Conservation (phyloP, 257 asterid genomes). For the Mentha longifolia region DNA sequence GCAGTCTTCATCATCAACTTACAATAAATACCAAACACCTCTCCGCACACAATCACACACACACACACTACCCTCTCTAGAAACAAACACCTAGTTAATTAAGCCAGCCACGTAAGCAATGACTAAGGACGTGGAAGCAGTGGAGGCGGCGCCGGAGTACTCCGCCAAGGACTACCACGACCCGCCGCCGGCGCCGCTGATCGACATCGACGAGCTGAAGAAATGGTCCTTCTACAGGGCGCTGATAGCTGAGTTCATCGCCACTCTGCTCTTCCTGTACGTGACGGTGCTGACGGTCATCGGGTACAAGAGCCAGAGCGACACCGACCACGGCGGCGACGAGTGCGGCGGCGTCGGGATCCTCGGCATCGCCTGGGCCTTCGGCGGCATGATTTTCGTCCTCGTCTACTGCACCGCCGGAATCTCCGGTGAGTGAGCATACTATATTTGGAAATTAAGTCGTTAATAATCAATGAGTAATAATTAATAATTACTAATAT, state of each 20-base stretch:
- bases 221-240: slow-evolving; percentile 88
- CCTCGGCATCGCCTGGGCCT: slow-evolving; percentile 89
- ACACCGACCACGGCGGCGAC: slow-evolving; percentile 28
- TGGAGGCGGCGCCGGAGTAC: slow-evolving; percentile 35
- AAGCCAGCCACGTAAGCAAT: neutral
- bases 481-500: too few relatives aligned
- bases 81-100: neutral
- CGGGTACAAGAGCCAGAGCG: slow-evolving; percentile 61
- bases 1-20: slow-evolving; percentile 18
- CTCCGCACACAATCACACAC: slow-evolving; percentile 16
- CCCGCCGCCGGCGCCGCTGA: slow-evolving; percentile 82
- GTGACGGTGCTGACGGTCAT: slow-evolving; percentile 74
- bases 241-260: slow-evolving; percentile 74
- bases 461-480: too few relatives aligned
- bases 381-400: slow-evolving; percentile 86
- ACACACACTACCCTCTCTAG: neutral
- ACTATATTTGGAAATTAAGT: too few relatives aligned
- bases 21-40: slow-evolving; percentile 42
- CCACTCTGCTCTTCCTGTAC: slow-evolving; percentile 80
- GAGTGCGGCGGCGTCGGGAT: slow-evolving; percentile 82
- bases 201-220: slow-evolving; percentile 62
- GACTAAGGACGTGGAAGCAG: slow-evolving; percentile 42
- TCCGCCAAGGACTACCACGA: slow-evolving; percentile 73
- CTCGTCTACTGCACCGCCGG: slow-evolving; percentile 97
- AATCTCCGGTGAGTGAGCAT: slow-evolving; percentile 55